Evolutionary conservation across 176 grass and related monocot species (phyloP).

Genomic region (Lolium rigidum): DNA sequence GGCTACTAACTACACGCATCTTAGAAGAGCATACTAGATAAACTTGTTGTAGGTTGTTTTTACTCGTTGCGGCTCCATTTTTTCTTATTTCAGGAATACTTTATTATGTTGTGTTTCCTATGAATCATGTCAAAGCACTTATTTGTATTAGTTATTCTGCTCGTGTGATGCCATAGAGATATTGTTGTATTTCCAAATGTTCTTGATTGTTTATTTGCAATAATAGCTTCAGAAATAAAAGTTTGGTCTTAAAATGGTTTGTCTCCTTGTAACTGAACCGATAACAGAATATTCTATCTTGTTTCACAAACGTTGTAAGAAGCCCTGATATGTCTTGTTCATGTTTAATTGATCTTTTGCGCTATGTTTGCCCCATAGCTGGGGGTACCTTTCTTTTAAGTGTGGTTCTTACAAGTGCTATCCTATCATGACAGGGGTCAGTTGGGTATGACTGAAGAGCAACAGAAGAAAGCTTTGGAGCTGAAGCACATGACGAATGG

Average conservation of each 20-base stretch:
- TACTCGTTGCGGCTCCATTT: not conserved
- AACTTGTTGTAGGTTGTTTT: conserved; percentile 27
- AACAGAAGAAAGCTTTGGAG: conserved; percentile 85
- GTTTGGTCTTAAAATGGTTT: conserved; percentile 2
- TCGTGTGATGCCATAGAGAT: not conserved
- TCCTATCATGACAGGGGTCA: conserved; percentile 66
- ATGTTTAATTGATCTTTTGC: conserved; percentile 5
- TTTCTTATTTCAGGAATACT: conserved; percentile 1
- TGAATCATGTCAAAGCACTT: conserved; percentile 16
- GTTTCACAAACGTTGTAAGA: not conserved
- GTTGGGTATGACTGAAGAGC: conserved; percentile 79
- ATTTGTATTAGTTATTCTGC: conserved; percentile 8
- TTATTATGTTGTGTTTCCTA: not conserved
- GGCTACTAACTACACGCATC: not conserved
- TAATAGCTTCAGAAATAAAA: conserved; percentile 25
- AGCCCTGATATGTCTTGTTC: conserved; percentile 24
- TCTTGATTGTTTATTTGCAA: conserved; percentile 17
- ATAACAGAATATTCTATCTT: not conserved
- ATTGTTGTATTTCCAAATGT: conserved; percentile 18
- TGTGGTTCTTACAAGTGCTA: conserved; percentile 37
- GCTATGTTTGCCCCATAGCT: conserved; percentile 11
- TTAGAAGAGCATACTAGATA: not conserved
- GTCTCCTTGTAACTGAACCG: not conserved
- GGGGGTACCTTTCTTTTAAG: not conserved
- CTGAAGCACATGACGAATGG: conserved; percentile 53